A percentile compares a stretch with the other conserved stretches of the same genome.
These are phyloP conservation scores for Orbilia oligospora DNA, from an alignment of 2,329 filamentous ascomycete species.

Conservation along the genomic window DNA sequence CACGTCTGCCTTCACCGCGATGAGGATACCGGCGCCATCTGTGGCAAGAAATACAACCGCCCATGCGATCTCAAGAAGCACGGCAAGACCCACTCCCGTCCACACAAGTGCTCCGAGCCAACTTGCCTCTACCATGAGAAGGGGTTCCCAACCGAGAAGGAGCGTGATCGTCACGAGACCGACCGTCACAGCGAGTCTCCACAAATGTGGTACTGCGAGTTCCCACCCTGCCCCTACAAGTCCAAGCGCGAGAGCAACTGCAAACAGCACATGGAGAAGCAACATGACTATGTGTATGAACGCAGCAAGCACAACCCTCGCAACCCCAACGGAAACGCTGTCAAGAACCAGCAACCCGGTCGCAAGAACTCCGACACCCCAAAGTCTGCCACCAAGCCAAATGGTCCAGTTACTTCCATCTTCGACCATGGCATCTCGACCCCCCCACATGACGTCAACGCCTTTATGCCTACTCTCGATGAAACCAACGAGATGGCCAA, in stretches of 20 bases:
- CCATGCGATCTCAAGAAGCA: conserved; percentile 99
- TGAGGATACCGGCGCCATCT: conserved; percentile 88
- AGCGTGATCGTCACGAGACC: conserved; percentile 94
- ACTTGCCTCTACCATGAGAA: conserved; percentile 91
- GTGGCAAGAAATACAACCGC: conserved; percentile 93
- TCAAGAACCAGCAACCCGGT: conserved; percentile 39
- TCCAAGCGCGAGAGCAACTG: conserved; percentile 97
- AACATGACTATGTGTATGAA: conserved; percentile 89
- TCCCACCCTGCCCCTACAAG: conserved; percentile 87
- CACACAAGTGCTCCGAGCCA: conserved; percentile 88
- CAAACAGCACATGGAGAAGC: conserved; percentile 99
- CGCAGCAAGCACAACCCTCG: conserved; percentile 85
- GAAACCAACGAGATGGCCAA: conserved; percentile 58
- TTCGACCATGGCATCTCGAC: conserved; percentile 60
- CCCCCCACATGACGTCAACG: conserved; percentile 57
- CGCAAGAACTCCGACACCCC: conserved; percentile 58
- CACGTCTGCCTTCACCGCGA: conserved; percentile 92
- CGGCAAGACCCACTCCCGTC: conserved; percentile 95
- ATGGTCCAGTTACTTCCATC: conserved; percentile 40
- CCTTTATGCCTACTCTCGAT: conserved; percentile 55
- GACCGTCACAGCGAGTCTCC: conserved; percentile 91
- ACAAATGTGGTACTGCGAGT: conserved; percentile 85
- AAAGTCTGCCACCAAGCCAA: conserved; percentile 36
- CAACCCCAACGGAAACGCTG: conserved; percentile 52
- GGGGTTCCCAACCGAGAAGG: conserved; percentile 98